Evolutionary conservation across 192 early-diverging fungal species (phyloP), one percentile per base, ranked within the genome.

Genomic region (Hyaloraphidium curvatum): DNA sequence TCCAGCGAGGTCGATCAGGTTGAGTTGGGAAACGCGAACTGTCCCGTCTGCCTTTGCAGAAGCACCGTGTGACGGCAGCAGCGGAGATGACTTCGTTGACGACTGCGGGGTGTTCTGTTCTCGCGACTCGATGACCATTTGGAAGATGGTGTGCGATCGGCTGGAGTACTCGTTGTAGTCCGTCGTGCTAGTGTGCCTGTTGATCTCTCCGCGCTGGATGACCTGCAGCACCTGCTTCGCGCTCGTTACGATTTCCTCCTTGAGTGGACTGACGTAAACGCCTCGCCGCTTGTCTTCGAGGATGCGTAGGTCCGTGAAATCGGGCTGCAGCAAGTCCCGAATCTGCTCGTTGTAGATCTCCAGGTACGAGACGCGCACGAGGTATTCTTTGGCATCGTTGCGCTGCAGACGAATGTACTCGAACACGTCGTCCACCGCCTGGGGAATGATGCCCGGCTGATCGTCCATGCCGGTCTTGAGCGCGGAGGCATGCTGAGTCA

Each of bases 301-400:
- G 58, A 99, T 96, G 60, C 80, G 75, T 30, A 99, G 66, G 55
- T 96, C 80, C 40, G 65, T 69, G 39, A 80, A 84, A 21, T 80
- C 74, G 0, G 93, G 90, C 19, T 77, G 70, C 1, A 99, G 72
- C 29, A 99, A 63, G 62, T 99, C 95, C 16, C 80, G 79, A 53
- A 99, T 80, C 0, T 71, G 76, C 61, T 94, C 90, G 65, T 94
- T 94, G 67, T 99, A 99, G 31, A 99, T 97, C 63, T 99, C 95
- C 54, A 99, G 57, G 64, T 95, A 99, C 26, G 86, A 88, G n/a
- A 96, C 95, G 48, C 89, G 79, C 30, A 99, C 59, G 23, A 96
- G 63, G 55, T 84, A 99, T 63, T 91, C 86, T 13, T 83, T 78
- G 19, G 77, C 71, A 2, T 60, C 63, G 28, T 67, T 70, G 68